Percentiles rank a stretch among this genome's conserved stretches.
phyloP scores from a whole-genome alignment of 2,329 filamentous ascomycete genomes.

The Ceratocystis diversiconidia region DNA sequence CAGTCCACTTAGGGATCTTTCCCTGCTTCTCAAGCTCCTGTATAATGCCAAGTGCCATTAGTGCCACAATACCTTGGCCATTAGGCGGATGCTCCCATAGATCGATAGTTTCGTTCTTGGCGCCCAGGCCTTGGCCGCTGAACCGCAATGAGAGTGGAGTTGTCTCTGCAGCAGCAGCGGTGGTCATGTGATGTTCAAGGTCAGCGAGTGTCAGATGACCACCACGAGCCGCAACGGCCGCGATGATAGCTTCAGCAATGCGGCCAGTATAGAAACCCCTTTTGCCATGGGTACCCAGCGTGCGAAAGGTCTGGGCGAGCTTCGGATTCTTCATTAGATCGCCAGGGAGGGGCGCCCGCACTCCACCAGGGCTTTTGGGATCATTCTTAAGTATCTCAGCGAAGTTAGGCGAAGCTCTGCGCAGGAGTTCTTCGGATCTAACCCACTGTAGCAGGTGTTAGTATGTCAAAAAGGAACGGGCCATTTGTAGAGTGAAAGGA shows the following conservation, averaged over 20 bases:
- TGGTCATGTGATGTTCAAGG: constrained; percentile 55
- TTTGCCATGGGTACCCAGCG: constrained; percentile 67
- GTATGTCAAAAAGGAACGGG: not conserved
- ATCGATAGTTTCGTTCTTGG: constrained; percentile 57
- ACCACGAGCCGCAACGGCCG: constrained; percentile 61
- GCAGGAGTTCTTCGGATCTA: constrained; percentile 46
- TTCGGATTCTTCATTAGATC: constrained; percentile 81
- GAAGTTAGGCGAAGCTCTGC: constrained; percentile 68
- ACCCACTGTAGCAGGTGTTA: constrained; percentile 50
- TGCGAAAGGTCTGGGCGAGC: constrained; percentile 66
- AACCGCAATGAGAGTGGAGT: constrained; percentile 75
- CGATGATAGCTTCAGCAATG: constrained; percentile 67
- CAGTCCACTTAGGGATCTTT: constrained; percentile 56
- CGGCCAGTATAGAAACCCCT: constrained; percentile 80
- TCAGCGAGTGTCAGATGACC: constrained; percentile 70
- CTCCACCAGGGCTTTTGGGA: constrained; percentile 49
- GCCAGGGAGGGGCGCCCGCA: constrained; percentile 59
- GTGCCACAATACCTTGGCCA: constrained; percentile 84
- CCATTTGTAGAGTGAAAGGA: not conserved
- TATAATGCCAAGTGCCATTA: constrained; percentile 87
- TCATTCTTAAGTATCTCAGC: constrained; percentile 78
- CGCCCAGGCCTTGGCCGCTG: constrained; percentile 40
- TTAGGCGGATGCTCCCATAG: constrained; percentile 97
- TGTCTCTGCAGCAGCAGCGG: constrained; percentile 49
- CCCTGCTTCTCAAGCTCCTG: constrained; percentile 67